Conservation (phyloP, 2,329 filamentous ascomycete species). For the Aspergillus japonicus region DNA sequence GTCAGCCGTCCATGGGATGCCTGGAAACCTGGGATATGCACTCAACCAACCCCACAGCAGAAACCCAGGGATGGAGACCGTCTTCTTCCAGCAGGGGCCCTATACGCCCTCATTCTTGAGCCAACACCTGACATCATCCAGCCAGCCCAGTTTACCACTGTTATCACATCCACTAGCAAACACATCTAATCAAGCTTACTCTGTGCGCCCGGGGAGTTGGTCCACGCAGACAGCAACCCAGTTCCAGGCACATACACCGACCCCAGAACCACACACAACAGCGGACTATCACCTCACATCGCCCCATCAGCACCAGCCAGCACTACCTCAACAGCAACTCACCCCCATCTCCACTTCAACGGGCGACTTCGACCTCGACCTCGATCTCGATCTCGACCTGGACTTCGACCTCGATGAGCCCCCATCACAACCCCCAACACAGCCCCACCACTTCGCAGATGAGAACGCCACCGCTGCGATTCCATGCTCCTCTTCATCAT, state of each 20-base stretch:
- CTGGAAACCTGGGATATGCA: not conserved
- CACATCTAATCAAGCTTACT: not conserved
- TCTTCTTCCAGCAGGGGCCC: constrained; percentile 1
- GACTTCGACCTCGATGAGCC: not conserved
- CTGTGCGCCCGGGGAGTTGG: not conserved
- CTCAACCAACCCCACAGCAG: constrained; percentile 1
- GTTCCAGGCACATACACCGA: not conserved
- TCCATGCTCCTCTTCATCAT: not conserved
- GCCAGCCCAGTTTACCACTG: not conserved
- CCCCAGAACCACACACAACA: not conserved
- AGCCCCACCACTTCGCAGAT: not conserved
- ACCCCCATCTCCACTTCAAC: constrained; percentile 3
- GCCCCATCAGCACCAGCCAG: not conserved
- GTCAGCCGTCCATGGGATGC: constrained; percentile 1
- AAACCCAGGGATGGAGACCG: not conserved
- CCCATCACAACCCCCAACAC: not conserved
- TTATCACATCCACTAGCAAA: not conserved
- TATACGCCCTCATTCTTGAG: not conserved
- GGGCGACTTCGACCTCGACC: not conserved
- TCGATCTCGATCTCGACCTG: constrained; percentile 4
- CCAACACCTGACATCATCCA: not conserved
- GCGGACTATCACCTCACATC: not conserved
- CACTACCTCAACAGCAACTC: constrained; percentile 5
- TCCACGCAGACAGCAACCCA: not conserved
- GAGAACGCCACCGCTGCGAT: not conserved